These are phyloP conservation scores for Erucastrum elatum DNA, from an alignment of 345 rosid genomes.

Conservation along the genomic window DNA sequence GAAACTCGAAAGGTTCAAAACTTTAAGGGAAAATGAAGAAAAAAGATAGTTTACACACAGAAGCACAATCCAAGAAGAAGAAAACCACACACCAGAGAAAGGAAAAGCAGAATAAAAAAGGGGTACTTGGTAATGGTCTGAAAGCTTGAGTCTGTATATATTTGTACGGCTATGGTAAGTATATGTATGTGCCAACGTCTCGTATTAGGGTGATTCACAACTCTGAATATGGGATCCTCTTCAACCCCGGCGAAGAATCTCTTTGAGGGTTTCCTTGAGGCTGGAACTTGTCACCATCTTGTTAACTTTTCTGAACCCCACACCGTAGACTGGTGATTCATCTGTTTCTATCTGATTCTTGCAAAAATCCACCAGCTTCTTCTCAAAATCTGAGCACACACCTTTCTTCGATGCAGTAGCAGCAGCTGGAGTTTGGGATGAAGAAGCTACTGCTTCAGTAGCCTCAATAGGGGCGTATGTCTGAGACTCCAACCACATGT, in stretches of 20 bases:
- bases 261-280: not conserved
- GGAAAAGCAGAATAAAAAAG: no score
- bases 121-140: no score
- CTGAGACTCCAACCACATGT: not conserved
- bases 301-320: slow-evolving; percentile 63
- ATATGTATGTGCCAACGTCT: no score
- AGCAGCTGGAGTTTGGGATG: not conserved
- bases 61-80: no score
- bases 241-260: not conserved
- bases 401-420: not conserved
- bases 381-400: slow-evolving; percentile 45
- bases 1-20: no score
- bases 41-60: no score
- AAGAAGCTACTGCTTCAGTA: not conserved
- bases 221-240: no score
- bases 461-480: not conserved
- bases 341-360: slow-evolving; percentile 65
- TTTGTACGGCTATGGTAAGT: no score
- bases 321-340: slow-evolving; percentile 66
- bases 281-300: not conserved
- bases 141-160: no score
- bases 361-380: slow-evolving; percentile 68
- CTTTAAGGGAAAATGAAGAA: no score
- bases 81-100: no score
- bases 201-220: no score